Conservation (phyloP, 257 asterid species). For the Solanum appendiculatum region DNA sequence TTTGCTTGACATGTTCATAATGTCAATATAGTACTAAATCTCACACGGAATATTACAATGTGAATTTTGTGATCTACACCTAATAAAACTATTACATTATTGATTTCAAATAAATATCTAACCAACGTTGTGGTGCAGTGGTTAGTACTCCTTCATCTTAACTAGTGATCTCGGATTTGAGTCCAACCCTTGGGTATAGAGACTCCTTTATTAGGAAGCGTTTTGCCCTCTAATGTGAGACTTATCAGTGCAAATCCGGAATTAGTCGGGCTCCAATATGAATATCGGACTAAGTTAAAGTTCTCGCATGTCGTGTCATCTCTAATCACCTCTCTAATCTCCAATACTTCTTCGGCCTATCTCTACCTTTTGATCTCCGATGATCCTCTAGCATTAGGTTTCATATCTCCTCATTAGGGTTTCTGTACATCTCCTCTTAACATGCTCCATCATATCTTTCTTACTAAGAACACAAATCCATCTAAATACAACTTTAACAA, state of each 20-base stretch:
- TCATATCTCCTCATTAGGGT: not conserved
- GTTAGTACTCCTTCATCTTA: too few relatives aligned
- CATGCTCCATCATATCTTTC: not conserved
- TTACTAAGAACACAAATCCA: not conserved
- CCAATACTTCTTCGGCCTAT: not conserved
- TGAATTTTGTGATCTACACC: not conserved
- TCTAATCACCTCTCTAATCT: not conserved
- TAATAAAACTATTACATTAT: not conserved
- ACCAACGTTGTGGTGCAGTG: accelerated
- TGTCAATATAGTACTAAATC: not conserved
- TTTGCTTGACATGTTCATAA: not conserved
- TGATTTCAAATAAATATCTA: too few relatives aligned
- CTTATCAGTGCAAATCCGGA: too few relatives aligned
- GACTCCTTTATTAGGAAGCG: not conserved
- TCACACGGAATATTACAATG: not conserved
- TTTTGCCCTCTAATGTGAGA: too few relatives aligned
- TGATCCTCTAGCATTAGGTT: not conserved
- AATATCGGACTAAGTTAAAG: not conserved
- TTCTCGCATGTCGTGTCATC: not conserved
- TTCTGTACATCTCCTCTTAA: not conserved
- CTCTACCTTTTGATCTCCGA: not conserved
- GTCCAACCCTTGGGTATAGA: too few relatives aligned
- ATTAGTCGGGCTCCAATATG: too few relatives aligned
- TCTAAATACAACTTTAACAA: not conserved
- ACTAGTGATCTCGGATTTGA: too few relatives aligned